Base-by-base conservation (phyloP, 192 early-diverging fungal genomes). In the Podila minutissima region DNA sequence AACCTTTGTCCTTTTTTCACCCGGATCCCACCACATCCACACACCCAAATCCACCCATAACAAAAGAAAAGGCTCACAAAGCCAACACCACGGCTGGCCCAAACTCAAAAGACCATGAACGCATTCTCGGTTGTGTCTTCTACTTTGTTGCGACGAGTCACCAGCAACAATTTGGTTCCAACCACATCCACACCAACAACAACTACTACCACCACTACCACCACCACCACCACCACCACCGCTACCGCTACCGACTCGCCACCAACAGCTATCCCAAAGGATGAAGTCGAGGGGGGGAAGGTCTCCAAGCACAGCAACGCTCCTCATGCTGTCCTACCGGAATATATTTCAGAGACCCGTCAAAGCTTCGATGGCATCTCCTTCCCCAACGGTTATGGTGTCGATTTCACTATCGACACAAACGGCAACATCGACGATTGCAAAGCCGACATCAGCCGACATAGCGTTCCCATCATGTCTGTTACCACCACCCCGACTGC, bases 261-360 rank as follows among this genome's bases (percentile, higher is more conserved):
- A 38, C 33, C 50, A 53, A 62, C 15, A 0, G n/a, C 13, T 53
- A 62, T 15, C 51, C 38, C 15, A 5, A 59, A 29, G 37, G 61
- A 32, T 35, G 51, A 26, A 10, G 19, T 10, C 24, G 48, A 15
- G 4, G 26, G 28, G 12, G 37, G 9, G 24, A 29, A 33, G 19
- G n/a, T 13, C 15, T 29, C 37, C 71, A 81, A 66, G 62, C 66
- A 65, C 4, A 63, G 77, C 19, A 73, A 55, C 67, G 72, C 72
- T 55, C 77, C 77, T 19, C 77, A 81, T 53, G 77, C 77, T 37
- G 68, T 81, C 59, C 58, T 76, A 3, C 67, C 74, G 1, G 74
- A 69, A 31, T 33, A 67, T 17, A 61, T 57, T 17, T 55, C 24
- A 26, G 53, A 55, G 22, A 10, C 19, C 24, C 22, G 53, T 55